Evolutionary conservation across 495 filamentous ascomycete species (phyloP).

Genomic region (Melanomma pulvis-pyrius): DNA sequence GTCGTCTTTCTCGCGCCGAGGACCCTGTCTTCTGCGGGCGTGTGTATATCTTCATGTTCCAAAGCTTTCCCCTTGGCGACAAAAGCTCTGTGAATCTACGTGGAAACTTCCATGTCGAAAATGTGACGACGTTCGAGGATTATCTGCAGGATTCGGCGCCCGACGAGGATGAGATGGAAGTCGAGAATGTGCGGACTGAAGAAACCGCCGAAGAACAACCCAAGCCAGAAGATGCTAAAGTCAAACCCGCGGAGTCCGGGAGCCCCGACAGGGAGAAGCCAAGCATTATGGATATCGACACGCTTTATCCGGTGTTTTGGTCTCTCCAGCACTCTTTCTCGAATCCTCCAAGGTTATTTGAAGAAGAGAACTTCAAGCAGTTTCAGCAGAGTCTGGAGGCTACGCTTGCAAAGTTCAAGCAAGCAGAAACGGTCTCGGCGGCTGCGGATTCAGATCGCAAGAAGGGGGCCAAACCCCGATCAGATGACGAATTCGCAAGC

Average conservation of each 20-base stretch:
- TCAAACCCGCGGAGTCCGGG: slow-evolving; percentile 5
- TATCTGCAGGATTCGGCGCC: slow-evolving; percentile 47
- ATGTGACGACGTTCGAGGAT: slow-evolving; percentile 84
- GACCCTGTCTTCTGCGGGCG: slow-evolving; percentile 96
- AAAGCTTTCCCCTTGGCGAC: slow-evolving; percentile 93
- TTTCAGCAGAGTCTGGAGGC: slow-evolving; percentile 79
- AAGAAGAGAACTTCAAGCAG: slow-evolving; percentile 64
- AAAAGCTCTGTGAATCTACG: slow-evolving; percentile 95
- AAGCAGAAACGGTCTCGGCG: slow-evolving; percentile 70
- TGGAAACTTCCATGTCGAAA: slow-evolving; percentile 94
- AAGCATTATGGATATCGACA: slow-evolving; percentile 59
- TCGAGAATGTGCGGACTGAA: slow-evolving; percentile 53
- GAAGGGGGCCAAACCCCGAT: slow-evolving; percentile 73
- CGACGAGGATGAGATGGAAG: slow-evolving; percentile 54
- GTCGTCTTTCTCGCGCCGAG: slow-evolving; percentile 86
- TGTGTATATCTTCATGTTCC: slow-evolving; percentile 97
- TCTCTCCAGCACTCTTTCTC: slow-evolving; percentile 87
- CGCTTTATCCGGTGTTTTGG: slow-evolving; percentile 93
- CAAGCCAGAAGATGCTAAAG: slow-evolving; percentile 9
- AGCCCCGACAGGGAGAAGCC: slow-evolving; percentile 29
- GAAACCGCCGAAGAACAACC: slow-evolving; percentile 33
- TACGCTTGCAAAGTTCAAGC: slow-evolving; percentile 78
- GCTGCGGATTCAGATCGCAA: slow-evolving; percentile 60
- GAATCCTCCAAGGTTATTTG: slow-evolving; percentile 80
- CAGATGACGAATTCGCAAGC: slow-evolving; percentile 63